Conservation (phyloP, 2,329 filamentous ascomycete genomes). For the Trichoderma koningiopsis region DNA sequence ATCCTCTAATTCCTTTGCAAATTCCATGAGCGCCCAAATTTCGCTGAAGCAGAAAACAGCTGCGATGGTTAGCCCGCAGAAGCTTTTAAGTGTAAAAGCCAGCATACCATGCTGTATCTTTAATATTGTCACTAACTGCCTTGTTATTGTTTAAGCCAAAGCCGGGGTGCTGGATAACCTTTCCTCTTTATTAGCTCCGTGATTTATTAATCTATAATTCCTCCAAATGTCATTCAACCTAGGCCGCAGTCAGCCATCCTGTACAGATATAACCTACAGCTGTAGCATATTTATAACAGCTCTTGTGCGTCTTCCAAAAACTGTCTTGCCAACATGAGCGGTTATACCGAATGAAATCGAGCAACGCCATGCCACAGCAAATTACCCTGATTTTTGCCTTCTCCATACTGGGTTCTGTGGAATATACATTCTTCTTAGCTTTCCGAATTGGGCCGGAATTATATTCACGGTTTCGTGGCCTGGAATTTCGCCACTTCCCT, state of each 20-base stretch:
- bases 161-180: too few relatives aligned
- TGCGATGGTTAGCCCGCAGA: neutral
- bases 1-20: neutral
- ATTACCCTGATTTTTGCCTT: too few relatives aligned
- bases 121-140: neutral
- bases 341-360: neutral
- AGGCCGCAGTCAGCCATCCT: neutral
- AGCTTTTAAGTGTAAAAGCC: too few relatives aligned
- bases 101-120: neutral
- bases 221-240: neutral
- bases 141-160: too few relatives aligned
- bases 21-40: neutral
- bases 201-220: neutral
- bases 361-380: neutral
- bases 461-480: too few relatives aligned
- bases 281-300: neutral
- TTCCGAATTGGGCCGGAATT: too few relatives aligned
- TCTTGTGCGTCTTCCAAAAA: slow-evolving; percentile 4
- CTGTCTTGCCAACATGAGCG: slow-evolving; percentile 2
- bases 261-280: neutral
- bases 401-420: too few relatives aligned
- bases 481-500: too few relatives aligned
- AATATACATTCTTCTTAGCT: too few relatives aligned
- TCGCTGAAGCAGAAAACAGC: neutral
- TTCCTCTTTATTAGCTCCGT: neutral